Percentiles rank a stretch among this genome's conserved stretches.
phyloP scores from a whole-genome alignment of 495 filamentous ascomycete species.

The Geoglossum glabrum region DNA sequence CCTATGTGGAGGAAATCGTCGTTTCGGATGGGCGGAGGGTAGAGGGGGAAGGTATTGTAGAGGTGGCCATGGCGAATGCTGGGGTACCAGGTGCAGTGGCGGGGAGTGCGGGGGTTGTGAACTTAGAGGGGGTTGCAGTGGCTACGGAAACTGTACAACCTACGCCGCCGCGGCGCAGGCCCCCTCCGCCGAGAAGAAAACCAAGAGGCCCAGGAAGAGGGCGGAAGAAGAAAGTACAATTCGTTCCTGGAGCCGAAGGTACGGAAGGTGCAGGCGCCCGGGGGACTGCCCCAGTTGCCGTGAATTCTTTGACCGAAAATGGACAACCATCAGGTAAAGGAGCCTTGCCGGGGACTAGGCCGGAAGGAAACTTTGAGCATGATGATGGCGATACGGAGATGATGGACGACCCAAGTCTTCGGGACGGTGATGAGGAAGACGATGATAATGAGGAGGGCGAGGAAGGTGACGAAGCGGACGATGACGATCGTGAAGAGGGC shows the following conservation, averaged over 20 bases:
- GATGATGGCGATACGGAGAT: slow-evolving; percentile 13
- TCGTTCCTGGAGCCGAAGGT: slow-evolving; percentile 4
- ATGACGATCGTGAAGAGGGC: slow-evolving; percentile 6
- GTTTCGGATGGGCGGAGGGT: slow-evolving; percentile 62
- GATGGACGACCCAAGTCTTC: slow-evolving; percentile 6
- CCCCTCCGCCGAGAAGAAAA: slow-evolving; percentile 60
- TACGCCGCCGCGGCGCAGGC: slow-evolving; percentile 32
- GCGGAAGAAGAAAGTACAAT: slow-evolving; percentile 17
- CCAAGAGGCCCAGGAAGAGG: slow-evolving; percentile 21
- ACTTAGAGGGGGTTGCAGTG: slow-evolving; percentile 40
- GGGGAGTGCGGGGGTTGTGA: slow-evolving; percentile 40
- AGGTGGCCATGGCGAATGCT: slow-evolving; percentile 22
- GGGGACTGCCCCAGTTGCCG: slow-evolving; percentile 9
- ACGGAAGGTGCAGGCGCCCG: not conserved
- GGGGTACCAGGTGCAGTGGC: slow-evolving; percentile 37
- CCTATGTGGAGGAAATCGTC: slow-evolving; percentile 60
- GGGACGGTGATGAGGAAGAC: slow-evolving; percentile 19
- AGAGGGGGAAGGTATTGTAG: slow-evolving; percentile 56
- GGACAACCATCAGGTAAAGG: not conserved
- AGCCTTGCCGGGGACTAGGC: slow-evolving; percentile 4
- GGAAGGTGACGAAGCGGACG: slow-evolving; percentile 4
- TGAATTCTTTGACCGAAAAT: slow-evolving; percentile 8
- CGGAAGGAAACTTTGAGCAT: slow-evolving; percentile 8
- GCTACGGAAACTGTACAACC: slow-evolving; percentile 28
- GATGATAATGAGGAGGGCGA: slow-evolving; percentile 14